A percentile compares a stretch with the other conserved stretches of the same genome.
Evolutionary conservation across 148 eudicot genomes (phyloP).

Genomic region (Vaccinium myrtillus): DNA sequence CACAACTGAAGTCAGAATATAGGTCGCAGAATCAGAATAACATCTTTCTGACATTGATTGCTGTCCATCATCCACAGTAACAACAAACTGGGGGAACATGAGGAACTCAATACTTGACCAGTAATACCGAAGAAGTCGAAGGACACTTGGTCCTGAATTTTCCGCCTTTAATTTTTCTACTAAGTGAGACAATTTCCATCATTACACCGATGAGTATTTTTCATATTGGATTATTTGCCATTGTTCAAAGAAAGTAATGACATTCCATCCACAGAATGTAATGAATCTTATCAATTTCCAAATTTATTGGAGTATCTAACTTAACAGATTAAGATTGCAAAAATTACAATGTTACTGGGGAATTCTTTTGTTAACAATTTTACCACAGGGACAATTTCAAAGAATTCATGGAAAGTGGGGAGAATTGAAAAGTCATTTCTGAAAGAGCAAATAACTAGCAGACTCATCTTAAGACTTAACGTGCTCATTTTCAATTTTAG

Average conservation of each 20-base stretch:
- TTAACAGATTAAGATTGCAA: background rate
- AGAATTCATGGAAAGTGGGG: background rate
- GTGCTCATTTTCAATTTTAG: background rate
- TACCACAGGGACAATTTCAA: background rate
- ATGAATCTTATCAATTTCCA: background rate
- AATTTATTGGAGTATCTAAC: background rate
- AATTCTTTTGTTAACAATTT: background rate
- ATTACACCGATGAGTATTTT: background rate
- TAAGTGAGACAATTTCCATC: background rate
- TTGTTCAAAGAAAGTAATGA: background rate
- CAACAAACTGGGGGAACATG: background rate
- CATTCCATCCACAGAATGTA: too few relatives aligned
- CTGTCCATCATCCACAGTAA: background rate
- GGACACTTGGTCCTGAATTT: background rate
- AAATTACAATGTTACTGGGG: background rate
- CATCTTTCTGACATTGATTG: background rate
- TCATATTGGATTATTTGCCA: background rate
- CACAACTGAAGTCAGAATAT: background rate
- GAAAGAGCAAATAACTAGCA: background rate
- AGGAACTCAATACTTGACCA: background rate
- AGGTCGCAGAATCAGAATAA: background rate
- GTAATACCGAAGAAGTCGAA: background rate
- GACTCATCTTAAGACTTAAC: background rate
- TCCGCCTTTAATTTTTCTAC: background rate
- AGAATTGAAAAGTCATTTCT: background rate